Conservation (phyloP, 192 early-diverging fungal species). For the Globomyces pollinis-pini region DNA sequence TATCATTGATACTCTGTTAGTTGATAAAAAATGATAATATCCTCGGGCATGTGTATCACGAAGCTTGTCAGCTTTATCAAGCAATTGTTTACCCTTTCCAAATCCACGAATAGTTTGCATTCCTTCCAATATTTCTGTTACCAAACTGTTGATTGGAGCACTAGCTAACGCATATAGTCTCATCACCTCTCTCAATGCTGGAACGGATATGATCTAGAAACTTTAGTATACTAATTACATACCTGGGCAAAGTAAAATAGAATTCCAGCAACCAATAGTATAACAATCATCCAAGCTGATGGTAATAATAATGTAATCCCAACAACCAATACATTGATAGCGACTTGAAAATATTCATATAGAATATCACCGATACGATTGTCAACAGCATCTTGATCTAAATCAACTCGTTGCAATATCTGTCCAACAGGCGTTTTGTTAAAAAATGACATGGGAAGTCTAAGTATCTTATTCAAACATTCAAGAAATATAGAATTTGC, state of each 20-base stretch:
- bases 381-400: constrained; percentile 41
- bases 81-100: too few relatives aligned
- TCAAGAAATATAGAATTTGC: constrained; percentile 21
- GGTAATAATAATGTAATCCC: constrained; percentile 62
- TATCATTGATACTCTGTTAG: not conserved
- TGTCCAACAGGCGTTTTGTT: constrained; percentile 34
- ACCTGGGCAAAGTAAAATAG: constrained; percentile 45
- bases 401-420: constrained; percentile 25
- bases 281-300: too few relatives aligned
- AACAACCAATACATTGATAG: constrained; percentile 19
- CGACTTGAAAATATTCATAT: constrained; percentile 27
- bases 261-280: constrained; percentile 46
- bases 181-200: not conserved
- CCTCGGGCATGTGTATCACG: too few relatives aligned
- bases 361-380: constrained; percentile 38
- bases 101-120: too few relatives aligned
- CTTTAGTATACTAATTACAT: constrained; percentile 60
- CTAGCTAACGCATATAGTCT: not conserved
- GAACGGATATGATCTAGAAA: constrained; percentile 76
- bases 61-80: too few relatives aligned
- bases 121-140: not conserved
- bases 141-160: not conserved
- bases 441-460: constrained; percentile 50
- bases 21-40: too few relatives aligned
- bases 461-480: constrained; percentile 15